Evolutionary conservation across 768 basidiomycete species (phyloP).

Genomic region (Xanthoconium stramineum): DNA sequence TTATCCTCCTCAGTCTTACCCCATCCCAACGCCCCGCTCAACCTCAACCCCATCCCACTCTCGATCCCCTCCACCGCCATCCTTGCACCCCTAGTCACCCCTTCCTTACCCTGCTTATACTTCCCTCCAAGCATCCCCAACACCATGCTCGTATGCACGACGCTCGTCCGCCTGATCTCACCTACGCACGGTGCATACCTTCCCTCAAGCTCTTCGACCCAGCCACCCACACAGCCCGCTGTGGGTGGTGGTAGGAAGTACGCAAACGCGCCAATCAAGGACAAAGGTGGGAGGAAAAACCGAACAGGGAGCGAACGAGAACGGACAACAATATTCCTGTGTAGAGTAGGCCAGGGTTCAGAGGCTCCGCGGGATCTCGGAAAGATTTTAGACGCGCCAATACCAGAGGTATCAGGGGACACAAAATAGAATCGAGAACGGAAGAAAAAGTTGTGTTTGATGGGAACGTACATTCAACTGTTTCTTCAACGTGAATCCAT

Average conservation of each 20-base stretch:
- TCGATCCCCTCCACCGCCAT: slow-evolving; percentile 55
- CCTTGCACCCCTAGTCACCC: slow-evolving; percentile 43
- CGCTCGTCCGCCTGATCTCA: slow-evolving; percentile 61
- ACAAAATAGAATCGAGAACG: too few relatives aligned
- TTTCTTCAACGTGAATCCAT: slow-evolving; percentile 86
- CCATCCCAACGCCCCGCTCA: slow-evolving; percentile 58
- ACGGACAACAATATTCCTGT: slow-evolving; percentile 79
- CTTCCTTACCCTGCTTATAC: slow-evolving; percentile 43
- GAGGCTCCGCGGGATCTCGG: slow-evolving; percentile 72
- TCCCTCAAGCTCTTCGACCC: slow-evolving; percentile 69
- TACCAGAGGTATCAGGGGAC: background rate
- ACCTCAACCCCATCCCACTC: slow-evolving; percentile 68
- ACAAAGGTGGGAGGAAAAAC: slow-evolving; percentile 68
- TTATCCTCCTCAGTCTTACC: slow-evolving; percentile 16
- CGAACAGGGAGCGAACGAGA: slow-evolving; percentile 70
- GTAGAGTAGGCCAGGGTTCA: slow-evolving; percentile 89
- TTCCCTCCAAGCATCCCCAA: slow-evolving; percentile 56
- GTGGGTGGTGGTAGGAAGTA: slow-evolving; percentile 92
- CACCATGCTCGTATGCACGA: slow-evolving; percentile 57
- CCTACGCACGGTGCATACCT: slow-evolving; percentile 66
- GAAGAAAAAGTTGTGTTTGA: background rate
- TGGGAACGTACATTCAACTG: slow-evolving; percentile 70
- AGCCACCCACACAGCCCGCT: slow-evolving; percentile 61
- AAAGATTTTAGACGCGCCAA: slow-evolving; percentile 81
- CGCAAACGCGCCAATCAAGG: slow-evolving; percentile 64